Conservation (phyloP, 2,329 filamentous ascomycete genomes). For the Fusarium mangiferae region DNA sequence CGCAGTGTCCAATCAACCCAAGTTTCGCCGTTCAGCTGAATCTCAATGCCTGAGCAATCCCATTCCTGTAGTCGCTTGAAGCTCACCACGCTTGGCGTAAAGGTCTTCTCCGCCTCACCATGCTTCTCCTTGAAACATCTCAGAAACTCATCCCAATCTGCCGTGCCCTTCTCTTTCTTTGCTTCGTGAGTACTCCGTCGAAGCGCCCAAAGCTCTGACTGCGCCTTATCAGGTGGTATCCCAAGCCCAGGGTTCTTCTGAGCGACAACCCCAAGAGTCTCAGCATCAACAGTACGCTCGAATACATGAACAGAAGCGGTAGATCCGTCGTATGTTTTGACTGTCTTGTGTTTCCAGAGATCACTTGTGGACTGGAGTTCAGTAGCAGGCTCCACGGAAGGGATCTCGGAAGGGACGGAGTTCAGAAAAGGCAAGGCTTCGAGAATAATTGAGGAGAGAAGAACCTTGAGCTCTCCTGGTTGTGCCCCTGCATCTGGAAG, state of each 20-base stretch:
- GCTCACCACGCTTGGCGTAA: slow-evolving; percentile 52
- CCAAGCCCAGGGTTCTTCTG: slow-evolving; percentile 46
- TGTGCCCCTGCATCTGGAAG: slow-evolving; percentile 56
- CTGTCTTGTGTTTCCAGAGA: slow-evolving; percentile 62
- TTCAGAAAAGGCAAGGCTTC: slow-evolving; percentile 70
- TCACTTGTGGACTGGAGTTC: slow-evolving; percentile 28
- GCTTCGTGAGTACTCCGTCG: slow-evolving; percentile 71
- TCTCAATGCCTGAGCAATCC: slow-evolving; percentile 56
- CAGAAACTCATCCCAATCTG: slow-evolving; percentile 72
- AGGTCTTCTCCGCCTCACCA: slow-evolving; percentile 53
- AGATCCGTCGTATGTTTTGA: slow-evolving; percentile 61
- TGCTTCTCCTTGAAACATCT: slow-evolving; percentile 64
- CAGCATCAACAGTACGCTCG: slow-evolving; percentile 59
- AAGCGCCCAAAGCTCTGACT: slow-evolving; percentile 70
- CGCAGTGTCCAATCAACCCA: slow-evolving; percentile 62
- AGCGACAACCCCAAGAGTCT: slow-evolving; percentile 55
- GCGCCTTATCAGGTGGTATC: slow-evolving; percentile 31
- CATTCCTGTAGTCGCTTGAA: slow-evolving; percentile 54
- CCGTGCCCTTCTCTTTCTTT: slow-evolving; percentile 61
- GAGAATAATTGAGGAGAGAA: slow-evolving; percentile 64
- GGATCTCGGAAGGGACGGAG: slow-evolving; percentile 57
- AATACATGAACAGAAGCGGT: slow-evolving; percentile 63
- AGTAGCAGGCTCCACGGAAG: slow-evolving; percentile 29
- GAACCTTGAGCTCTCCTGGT: slow-evolving; percentile 57
- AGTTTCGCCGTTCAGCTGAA: slow-evolving; percentile 49